Evolutionary conservation across 2,329 filamentous ascomycete species (phyloP), one percentile per base, ranked within the genome.

Genomic region (Fusarium tricinctum): DNA sequence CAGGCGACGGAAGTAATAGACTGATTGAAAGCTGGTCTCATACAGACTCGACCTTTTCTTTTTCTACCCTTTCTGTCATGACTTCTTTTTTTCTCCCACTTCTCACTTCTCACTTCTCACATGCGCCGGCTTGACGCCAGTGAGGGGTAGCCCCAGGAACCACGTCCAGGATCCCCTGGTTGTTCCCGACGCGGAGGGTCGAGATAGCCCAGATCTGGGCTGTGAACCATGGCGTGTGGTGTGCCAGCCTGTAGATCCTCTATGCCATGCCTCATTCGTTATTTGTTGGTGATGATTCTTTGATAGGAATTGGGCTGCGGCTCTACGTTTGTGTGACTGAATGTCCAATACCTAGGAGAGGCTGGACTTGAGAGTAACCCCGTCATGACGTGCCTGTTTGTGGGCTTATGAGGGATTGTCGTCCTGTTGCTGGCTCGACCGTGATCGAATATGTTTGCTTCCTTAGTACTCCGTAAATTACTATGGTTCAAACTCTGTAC

Each of bases 91-190:
- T 65, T 65, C 51, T n/a, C n/a, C n/a, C n/a, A n/a, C n/a, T 8
- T 8, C 23, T 8, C 23, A 23, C 23, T 23, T 43, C 68, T 68
- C 63, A 70, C 63, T 69, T 69, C 70, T 73, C 65, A 66, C 63
- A 69, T 69, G 51, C 67, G 47, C 65, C 58, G 20, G 45, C 43
- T 60, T 46, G 52, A 52, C 63, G 63, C 71, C 61, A 72, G 62
- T 70, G 72, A 74, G 70, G 70, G 72, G 68, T 72, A 72, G 72
- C 61, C 71, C 72, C 70, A 73, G 72, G 72, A 74, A 74, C 72
- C 56, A 54, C 26, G 44, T 47, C 72, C 60, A 60, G 72, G 72
- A 68, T 71, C 63, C 72, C 71, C 71, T 73, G 68, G 63, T 45
- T 60, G 61, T 62, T 70, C 59, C 58, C 58, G 63, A 58, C 59